Evolutionary conservation across 176 grass and related monocot genomes (phyloP).

Genomic region (Alopecurus myosuroides): DNA sequence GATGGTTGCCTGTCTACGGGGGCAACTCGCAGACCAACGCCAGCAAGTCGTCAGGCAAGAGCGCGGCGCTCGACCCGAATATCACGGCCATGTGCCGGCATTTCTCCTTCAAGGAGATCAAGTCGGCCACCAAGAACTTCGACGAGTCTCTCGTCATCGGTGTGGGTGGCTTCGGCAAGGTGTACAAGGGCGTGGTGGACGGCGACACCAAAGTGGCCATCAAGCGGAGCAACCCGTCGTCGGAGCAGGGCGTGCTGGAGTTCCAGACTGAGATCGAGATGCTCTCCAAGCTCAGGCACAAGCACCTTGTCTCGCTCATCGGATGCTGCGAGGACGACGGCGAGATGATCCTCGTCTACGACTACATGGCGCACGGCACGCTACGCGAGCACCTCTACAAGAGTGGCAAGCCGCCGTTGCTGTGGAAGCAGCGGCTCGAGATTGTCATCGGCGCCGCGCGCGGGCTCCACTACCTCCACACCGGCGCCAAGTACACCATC

Average conservation of each 20-base stretch:
- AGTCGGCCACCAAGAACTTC: slow-evolving; percentile 42
- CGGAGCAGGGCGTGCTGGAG: slow-evolving; percentile 40
- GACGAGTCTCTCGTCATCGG: slow-evolving; percentile 44
- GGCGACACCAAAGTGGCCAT: slow-evolving; percentile 47
- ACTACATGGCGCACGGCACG: slow-evolving; percentile 50
- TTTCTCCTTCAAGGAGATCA: slow-evolving; percentile 48
- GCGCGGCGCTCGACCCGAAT: slow-evolving; percentile 50
- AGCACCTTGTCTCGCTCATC: slow-evolving; percentile 46
- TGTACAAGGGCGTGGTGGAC: slow-evolving; percentile 38
- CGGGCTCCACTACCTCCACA: slow-evolving; percentile 84
- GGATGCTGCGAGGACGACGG: slow-evolving; percentile 47
- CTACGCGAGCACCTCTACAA: slow-evolving; percentile 54
- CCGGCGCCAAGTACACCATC: slow-evolving; percentile 79
- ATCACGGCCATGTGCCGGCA: slow-evolving; percentile 68
- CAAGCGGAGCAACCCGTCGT: slow-evolving; percentile 45
- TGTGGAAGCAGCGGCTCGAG: slow-evolving; percentile 73
- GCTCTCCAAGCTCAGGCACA: slow-evolving; percentile 52
- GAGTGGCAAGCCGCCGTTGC: slow-evolving; percentile 45
- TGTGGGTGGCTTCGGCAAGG: slow-evolving; percentile 52
- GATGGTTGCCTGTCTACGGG: slow-evolving; percentile 71
- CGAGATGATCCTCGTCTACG: slow-evolving; percentile 48
- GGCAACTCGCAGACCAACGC: slow-evolving; percentile 36
- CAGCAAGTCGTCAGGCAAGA: slow-evolving; percentile 67
- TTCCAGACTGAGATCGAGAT: slow-evolving; percentile 60
- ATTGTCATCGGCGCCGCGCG: slow-evolving; percentile 65